Evolutionary conservation across 768 basidiomycete genomes (phyloP), one percentile per base, ranked within the genome.

Genomic region (Leccinum fibrillosum): DNA sequence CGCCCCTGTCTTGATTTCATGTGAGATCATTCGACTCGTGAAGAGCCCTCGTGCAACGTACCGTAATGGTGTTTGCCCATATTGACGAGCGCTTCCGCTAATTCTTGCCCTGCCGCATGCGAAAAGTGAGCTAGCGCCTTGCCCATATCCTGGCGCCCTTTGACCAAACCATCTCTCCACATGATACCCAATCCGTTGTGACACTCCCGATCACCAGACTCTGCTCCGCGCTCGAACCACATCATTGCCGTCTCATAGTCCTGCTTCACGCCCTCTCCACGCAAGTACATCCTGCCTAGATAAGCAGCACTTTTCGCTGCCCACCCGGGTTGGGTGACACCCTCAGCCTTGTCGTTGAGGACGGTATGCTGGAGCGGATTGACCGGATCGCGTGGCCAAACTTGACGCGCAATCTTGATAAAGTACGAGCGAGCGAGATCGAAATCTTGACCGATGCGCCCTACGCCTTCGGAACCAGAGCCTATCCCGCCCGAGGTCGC

Each of bases 171-270:
- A 67, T 98, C 97, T 32, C 96, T 80, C 76, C 88, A 90, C 58
- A 98, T 92, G 65, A 98, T 89, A 0, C 95, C 97, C 35, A 99
- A 77, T 0, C 88, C 90, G 66, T 97, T 98, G 58, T 88, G 85
- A 62, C 87, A 89, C 72, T 98, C 96, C 57, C 87, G 82, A 66
- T 99, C 96, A 25, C 86, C 87, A 66, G 86, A 82, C 45, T 83
- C 82, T 12, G 80, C 84, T 1, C 92, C 96, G 53, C 97, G 81
- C 64, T 94, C 91, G 64, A 95, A 95, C 97, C 97, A 99, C 77
- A 95, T 82, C 76, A 86, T 92, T 9, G 93, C 95, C 61, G 83
- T 72, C 26, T 80, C 77, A 19, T 82, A 80, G 71, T 98, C 91
- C 59, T 80, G 78, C 64, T 88, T 88, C 23, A 92, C 85, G 7